Conservation (phyloP, 176 grass and related monocot species). For the Urochloa ruziziensis region DNA sequence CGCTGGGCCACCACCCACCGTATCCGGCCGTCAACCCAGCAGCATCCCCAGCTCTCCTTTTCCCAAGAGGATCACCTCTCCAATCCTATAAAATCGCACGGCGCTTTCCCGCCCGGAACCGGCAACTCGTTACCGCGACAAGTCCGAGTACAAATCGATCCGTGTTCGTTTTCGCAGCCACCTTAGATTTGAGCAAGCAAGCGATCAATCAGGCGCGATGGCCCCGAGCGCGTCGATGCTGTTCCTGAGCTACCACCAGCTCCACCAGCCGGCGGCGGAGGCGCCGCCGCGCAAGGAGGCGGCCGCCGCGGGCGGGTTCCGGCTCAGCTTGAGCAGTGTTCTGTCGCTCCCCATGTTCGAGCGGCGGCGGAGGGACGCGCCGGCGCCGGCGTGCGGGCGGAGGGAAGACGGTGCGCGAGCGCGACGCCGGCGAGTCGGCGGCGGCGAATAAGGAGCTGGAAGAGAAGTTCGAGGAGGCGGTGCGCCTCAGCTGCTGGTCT, state of each 20-base stretch:
- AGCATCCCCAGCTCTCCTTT: background rate
- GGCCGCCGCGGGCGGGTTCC: background rate
- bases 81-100: constrained; percentile 22
- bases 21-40: background rate
- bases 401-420: background rate
- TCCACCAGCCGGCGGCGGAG: constrained; percentile 9
- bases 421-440: background rate
- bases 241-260: constrained; percentile 81
- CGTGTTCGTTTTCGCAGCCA: background rate
- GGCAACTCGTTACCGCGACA: no score
- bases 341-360: background rate
- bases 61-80: background rate
- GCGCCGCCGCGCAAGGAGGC: no score
- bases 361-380: background rate
- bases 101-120: no score
- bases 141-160: background rate
- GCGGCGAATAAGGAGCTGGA: constrained; percentile 3
- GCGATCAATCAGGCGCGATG: constrained; percentile 28
- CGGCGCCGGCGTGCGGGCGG: background rate
- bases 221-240: constrained; percentile 79
- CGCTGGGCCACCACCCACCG: background rate
- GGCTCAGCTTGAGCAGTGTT: constrained; percentile 14
- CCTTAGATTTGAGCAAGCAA: background rate
- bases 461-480: constrained; percentile 56
- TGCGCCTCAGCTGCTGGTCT: constrained; percentile 69